phyloP scores from a whole-genome alignment of 768 basidiomycete species.

The Mycena filopes region DNA sequence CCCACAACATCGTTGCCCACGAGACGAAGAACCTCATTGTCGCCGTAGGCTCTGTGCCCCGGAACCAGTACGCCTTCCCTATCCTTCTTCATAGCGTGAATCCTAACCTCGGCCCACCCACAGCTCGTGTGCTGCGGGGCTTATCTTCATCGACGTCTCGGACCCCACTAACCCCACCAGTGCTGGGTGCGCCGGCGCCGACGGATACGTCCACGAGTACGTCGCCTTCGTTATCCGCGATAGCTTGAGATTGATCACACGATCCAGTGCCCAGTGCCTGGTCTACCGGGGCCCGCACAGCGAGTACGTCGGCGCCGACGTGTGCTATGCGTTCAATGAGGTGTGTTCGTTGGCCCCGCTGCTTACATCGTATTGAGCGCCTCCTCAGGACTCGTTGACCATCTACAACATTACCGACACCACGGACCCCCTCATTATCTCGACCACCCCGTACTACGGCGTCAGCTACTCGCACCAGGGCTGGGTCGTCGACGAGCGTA shows the following conservation, averaged over 20 bases:
- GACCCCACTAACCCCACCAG: conserved; percentile 41
- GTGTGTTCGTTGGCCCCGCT: not conserved
- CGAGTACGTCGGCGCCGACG: conserved; percentile 40
- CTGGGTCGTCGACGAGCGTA: conserved; percentile 42
- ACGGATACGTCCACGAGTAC: conserved; percentile 46
- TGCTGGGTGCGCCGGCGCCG: conserved; percentile 38
- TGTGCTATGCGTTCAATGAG: conserved; percentile 47
- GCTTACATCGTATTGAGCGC: too few relatives aligned
- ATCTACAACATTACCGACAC: conserved; percentile 43
- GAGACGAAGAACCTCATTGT: conserved; percentile 35
- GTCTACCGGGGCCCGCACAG: conserved; percentile 43
- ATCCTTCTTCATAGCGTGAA: too few relatives aligned
- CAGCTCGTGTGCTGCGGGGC: conserved; percentile 35
- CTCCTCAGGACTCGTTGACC: conserved; percentile 37
- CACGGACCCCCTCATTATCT: conserved; percentile 38
- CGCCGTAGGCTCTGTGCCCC: conserved; percentile 39
- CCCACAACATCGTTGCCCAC: conserved; percentile 45
- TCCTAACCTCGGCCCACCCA: not conserved
- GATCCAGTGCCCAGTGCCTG: conserved; percentile 42
- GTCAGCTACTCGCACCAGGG: conserved; percentile 47
- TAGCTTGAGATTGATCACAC: not conserved
- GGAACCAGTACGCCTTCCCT: conserved; percentile 31
- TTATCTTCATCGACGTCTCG: conserved; percentile 43
- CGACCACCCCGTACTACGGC: conserved; percentile 42
- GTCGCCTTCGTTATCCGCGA: not conserved